Base-by-base conservation (phyloP, 352 stramenopile species). In the Hyaloperonospora arabidopsidis region DNA sequence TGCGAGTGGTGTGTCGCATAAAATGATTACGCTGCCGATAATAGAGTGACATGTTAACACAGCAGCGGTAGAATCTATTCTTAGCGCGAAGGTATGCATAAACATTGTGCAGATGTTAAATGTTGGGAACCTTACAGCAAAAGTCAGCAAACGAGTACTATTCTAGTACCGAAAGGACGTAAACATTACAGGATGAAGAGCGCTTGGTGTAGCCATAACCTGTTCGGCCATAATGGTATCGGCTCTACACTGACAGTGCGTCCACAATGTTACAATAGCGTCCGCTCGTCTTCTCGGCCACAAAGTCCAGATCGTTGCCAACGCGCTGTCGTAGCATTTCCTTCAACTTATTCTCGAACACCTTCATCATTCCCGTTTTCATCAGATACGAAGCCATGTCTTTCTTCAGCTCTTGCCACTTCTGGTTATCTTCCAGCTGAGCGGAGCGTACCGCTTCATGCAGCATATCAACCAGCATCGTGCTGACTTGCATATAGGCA, bases 321-420 rank as follows among this genome's bases (percentile, higher is more conserved):
- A 87, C 73, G 19, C 68, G 74, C 41, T 79, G 64, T 15, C 72
- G 67, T 28, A 89, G 57, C 40, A 77, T 68, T 8, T 69, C 52
- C 57, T 89, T 89, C 25, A 89, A 76, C 12, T 79, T 76, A n/a
- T 67, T 65, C 44, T 71, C 65, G 45, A 77, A 89, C 11, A 79
- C 71, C 5, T 59, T 54, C 0, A 62, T 67, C 41, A 87, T 74
- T 10, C 69, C 76, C 13, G 67, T 77, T 41, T 74, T 60, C 17
- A 63, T 63, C 22, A 87, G 46, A 35, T 86, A 68, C 11, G 70
- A 79, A 17, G 79, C 70, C 5, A 87, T 56, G 22, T 68, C 74
- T 19, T 82, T 68, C 22, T 68, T 68, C 44, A 83, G 68, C 53
- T 76, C 48, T 45, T 61, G 70, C 79, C 79, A 89, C 57, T 61